Evolutionary conservation across 768 basidiomycete genomes (phyloP), one percentile per base, ranked within the genome.

Genomic region (Crepidotus variabilis): DNA sequence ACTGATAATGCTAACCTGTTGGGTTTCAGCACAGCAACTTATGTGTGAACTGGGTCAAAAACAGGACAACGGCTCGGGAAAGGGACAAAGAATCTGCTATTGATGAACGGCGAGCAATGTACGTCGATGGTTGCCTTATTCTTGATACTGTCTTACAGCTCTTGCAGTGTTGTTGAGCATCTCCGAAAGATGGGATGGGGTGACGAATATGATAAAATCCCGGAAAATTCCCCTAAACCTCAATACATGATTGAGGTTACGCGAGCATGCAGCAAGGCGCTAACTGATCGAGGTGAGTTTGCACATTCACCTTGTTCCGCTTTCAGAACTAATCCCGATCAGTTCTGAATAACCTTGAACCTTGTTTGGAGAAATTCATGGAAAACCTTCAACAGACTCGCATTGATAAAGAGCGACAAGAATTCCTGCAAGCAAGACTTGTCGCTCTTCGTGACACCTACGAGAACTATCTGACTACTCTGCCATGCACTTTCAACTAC

Each of bases 141-240:
- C 24, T 35, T 11, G 20, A 13, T 33, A 20, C 8, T 47, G 14
- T 35, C 35, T 52, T 23, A 47, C n/a, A 10, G 45, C 24, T 22
- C 9, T 45, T 3, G 14, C 18, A 58, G 57, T 13, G 49, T 58
- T 33, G n/a, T 54, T 18, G 52, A 47, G 34, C 47, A 49, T 36
- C 35, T 58, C 22, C 23, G 21, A 47, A 43, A 33, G 39, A 54
- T 48, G 57, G 57, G 57, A 23, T 58, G 57, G 57, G 57, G 4
- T 3, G 47, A 54, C 36, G 57, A 58, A 43, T 36, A 53, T 8
- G 34, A 54, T 22, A 54, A 35, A 16, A 20, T 45, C 11, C 8
- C 22, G 14, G 39, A 43, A 43, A 2, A 20, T 3, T 3, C 13
- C 39, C 13, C 3, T 20, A 43, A 43, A 11, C 39, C 39, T 43